Evolutionary conservation across 139 green algal genomes (phyloP), one percentile per base, ranked within the genome.

Genomic region (Picochlorum sp.): DNA sequence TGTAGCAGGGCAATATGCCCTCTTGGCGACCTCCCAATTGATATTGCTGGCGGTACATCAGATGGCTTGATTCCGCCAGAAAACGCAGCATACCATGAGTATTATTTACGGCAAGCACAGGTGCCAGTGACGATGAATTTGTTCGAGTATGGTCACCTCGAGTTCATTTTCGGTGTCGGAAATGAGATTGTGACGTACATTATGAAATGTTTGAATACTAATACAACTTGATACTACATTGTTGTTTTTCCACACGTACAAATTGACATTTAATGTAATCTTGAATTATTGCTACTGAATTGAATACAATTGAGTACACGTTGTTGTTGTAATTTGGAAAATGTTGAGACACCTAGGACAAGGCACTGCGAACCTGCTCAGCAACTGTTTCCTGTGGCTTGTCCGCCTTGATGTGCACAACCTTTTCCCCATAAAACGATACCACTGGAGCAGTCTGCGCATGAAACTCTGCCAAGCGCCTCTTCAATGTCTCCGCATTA

Each of bases 401-500:
- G 65, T 87, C 81, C 2, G 84, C 86, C 41, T 79, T 70, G n/a
- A 92, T 68, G 52, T 67, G 63, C 11, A 79, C 77, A 44, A 88
- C 81, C 71, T 73, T 79, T 38, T 50, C 34, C 32, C 71, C 72
- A 61, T 92, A 92, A 71, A 86, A 80, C 4, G 84, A 61, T 37
- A 94, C 38, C 45, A 95, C 86, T 41, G 90, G 90, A 28, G 77
- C 70, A 6, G 94, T 99, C 77, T 98, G 88, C 20, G 67, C 71
- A 65, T 95, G 88, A 81, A 98, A 99, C 4, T 90, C 85, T 6
- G 55, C 66, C 49, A 99, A 77, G 3, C 94, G 83, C 18, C 73
- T 81, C 72, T 94, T 94, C 11, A 99, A 81, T 9, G 91, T 97
- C 44, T 98, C 91, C 7, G 86, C 90, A 69, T 97, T 99, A 82